Percentiles rank a stretch among this genome's conserved stretches.
phyloP scores from a whole-genome alignment of 495 filamentous ascomycete genomes.

The Penicillium herquei region DNA sequence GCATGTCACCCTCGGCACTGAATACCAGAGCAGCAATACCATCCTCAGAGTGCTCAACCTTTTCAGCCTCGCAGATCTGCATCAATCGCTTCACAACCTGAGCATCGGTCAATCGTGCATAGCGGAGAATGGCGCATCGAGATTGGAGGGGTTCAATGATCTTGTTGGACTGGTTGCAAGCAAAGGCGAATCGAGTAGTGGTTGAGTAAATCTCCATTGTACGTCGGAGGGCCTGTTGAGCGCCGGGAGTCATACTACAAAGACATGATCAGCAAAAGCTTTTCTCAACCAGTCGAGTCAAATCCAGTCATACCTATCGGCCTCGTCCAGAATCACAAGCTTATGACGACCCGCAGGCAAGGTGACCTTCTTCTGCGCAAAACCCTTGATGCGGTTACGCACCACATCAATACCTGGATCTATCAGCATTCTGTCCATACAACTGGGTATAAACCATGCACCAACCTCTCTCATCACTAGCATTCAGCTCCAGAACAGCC shows the following conservation, averaged over 20 bases:
- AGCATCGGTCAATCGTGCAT: conserved; percentile 84
- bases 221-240: conserved; percentile 90
- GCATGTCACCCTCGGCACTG: conserved; percentile 97
- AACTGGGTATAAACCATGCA: neutral
- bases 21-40: conserved; percentile 94
- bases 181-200: conserved; percentile 96
- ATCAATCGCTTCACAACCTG: conserved; percentile 87
- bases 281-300: neutral
- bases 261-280: neutral
- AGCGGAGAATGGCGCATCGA: conserved; percentile 93
- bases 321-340: conserved; percentile 95
- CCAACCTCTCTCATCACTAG: conserved; percentile 86
- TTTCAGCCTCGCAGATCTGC: conserved; percentile 89
- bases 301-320: conserved; percentile 59
- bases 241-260: conserved; percentile 84
- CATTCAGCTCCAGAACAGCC: conserved; percentile 93
- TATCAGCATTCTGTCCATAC: conserved; percentile 7
- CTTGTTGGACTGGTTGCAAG: conserved; percentile 98
- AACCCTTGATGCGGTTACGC: conserved; percentile 97
- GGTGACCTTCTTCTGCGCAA: conserved; percentile 99
- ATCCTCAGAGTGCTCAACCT: conserved; percentile 85
- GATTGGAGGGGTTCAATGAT: conserved; percentile 99
- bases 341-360: conserved; percentile 90
- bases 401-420: conserved; percentile 87
- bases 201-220: conserved; percentile 99